Evolutionary conservation across 495 filamentous ascomycete genomes (phyloP).

Genomic region (Penicilliopsis zonata): DNA sequence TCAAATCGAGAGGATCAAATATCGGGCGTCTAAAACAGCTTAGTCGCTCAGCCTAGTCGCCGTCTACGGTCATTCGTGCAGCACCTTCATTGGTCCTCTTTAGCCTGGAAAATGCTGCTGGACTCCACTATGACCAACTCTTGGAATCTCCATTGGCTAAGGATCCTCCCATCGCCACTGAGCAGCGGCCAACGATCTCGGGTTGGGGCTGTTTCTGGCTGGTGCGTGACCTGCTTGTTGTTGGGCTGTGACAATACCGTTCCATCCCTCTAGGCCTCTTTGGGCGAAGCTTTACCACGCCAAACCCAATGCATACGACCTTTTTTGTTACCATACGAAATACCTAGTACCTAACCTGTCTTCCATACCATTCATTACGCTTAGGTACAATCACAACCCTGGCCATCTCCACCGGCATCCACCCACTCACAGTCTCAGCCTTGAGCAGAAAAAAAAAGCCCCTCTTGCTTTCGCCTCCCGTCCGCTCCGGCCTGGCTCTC

Average conservation of each 20-base stretch:
- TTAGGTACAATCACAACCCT: slow-evolving; percentile 1
- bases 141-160: slow-evolving; percentile 10
- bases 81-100: too few species aligned
- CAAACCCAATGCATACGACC: too few species aligned
- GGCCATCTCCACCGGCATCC: slow-evolving; percentile 2
- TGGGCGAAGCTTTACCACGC: too few species aligned
- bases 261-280: too few species aligned
- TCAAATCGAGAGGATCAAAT: slow-evolving; percentile 2
- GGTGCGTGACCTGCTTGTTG: slow-evolving; percentile 23
- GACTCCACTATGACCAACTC: background rate
- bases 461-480: slow-evolving; percentile 11
- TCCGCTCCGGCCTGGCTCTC: slow-evolving; percentile 6
- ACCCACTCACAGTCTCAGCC: slow-evolving; percentile 11
- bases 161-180: slow-evolving; percentile 14
- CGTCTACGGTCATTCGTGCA: too few species aligned
- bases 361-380: too few species aligned
- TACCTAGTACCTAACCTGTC: too few species aligned
- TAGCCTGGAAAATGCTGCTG: too few species aligned
- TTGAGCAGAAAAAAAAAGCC: slow-evolving; percentile 2
- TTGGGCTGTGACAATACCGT: slow-evolving; percentile 4
- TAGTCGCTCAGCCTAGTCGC: slow-evolving; percentile 4
- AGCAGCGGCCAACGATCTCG: slow-evolving; percentile 8
- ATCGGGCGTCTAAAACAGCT: slow-evolving; percentile 1
- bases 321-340: too few species aligned
- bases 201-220: slow-evolving; percentile 12